These are phyloP conservation scores for Botrytis paeoniae DNA, from an alignment of 2,329 filamentous ascomycete genomes.

Conservation along the genomic window DNA sequence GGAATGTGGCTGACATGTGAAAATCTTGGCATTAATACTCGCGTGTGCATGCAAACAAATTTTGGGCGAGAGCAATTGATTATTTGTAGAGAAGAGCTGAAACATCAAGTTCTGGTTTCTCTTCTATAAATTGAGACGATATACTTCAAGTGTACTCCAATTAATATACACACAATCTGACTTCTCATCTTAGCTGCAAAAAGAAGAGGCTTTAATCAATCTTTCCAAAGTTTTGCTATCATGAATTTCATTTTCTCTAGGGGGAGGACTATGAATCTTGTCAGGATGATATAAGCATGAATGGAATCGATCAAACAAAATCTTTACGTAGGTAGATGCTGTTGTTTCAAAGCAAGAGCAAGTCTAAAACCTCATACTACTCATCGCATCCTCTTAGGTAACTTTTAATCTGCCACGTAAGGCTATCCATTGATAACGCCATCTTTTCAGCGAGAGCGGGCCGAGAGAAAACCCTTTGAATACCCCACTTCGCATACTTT, in stretches of 20 bases:
- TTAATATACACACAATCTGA: neutral
- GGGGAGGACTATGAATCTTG: too few relatives aligned
- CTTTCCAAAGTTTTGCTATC: neutral
- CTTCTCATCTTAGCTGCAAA: neutral
- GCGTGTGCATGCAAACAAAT: neutral
- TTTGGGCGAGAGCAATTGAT: neutral
- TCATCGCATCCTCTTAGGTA: neutral
- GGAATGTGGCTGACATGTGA: neutral
- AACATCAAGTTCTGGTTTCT: neutral
- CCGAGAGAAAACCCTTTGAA: constrained; percentile 5
- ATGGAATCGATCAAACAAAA: neutral
- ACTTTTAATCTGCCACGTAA: neutral
- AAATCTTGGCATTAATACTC: neutral
- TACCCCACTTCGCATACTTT: constrained; percentile 6
- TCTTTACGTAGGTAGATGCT: neutral
- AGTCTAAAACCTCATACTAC: neutral
- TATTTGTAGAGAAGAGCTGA: neutral
- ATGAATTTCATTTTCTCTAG: neutral
- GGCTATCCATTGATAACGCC: neutral
- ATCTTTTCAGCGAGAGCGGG: constrained; percentile 10
- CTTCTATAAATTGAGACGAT: neutral
- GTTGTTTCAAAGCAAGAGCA: neutral
- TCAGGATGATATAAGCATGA: too few relatives aligned
- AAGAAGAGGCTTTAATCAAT: neutral
- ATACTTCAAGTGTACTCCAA: neutral